Evolutionary conservation across 2,329 filamentous ascomycete species (phyloP), one percentile per base, ranked within the genome.

Genomic region (Claviceps sp.): DNA sequence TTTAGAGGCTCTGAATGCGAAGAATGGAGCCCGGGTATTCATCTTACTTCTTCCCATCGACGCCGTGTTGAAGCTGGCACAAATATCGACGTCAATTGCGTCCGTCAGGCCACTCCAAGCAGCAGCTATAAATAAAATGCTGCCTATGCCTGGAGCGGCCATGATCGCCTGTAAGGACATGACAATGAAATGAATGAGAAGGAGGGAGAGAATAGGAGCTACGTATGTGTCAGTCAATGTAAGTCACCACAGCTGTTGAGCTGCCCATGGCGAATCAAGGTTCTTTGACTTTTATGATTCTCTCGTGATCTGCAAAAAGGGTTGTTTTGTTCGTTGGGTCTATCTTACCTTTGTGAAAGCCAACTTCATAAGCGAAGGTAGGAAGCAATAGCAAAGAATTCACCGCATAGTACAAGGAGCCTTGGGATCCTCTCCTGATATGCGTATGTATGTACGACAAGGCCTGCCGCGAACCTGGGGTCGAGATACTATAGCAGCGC

Each of bases 61-160:
- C 26, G 59, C 68, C 4, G 69, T 71, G 48, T 71, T 71, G 57
- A 67, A 58, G 41, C 51, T 62, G 43, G 69, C 61, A 55, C 69
- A 71, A n/a, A 70, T 57, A 46, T 61, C 56, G 41, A 63, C 50
- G 50, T 62, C 58, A 5, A 68, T 19, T 10, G 64, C 62, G 10
- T 52, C 52, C 37, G 57, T 57, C n/a, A 62, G 13, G 8, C 58
- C 47, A 3, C 53, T 53, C 56, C 61, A 64, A 26, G 56, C 55
- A 26, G 61, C 56, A 40, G 59, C 50, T 47, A 64, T 46, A 14
- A 68, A 19, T 4, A 58, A 17, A 24, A 52, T 41, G 34, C 47
- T 49, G 40, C 43, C 50, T 44, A 52, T 22, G 42, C 44, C 40
- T 7, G 34, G 24, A 16, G 16, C 17, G 26, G 30, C 45, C 17